Evolutionary conservation across 306 rosid genomes (phyloP).

Genomic region (Ormosia emarginata): DNA sequence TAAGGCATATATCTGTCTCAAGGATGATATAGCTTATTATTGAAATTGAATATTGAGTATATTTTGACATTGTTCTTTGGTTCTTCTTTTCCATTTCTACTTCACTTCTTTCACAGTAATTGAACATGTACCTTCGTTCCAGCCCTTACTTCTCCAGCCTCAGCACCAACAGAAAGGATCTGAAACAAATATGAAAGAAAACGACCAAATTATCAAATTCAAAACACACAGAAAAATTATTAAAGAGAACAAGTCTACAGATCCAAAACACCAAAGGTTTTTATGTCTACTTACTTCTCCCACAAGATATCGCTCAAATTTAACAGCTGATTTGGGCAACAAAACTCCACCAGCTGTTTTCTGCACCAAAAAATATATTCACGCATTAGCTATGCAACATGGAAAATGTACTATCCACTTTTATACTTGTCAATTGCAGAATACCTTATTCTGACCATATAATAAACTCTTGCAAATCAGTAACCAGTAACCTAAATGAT

Average conservation of each 20-base stretch:
- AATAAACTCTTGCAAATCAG: conserved; percentile 1
- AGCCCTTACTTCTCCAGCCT: conserved; percentile 63
- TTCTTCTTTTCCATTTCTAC: no score
- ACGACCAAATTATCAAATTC: neutral
- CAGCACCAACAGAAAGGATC: conserved; percentile 79
- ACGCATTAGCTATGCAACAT: neutral
- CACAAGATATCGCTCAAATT: conserved; percentile 80
- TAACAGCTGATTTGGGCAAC: conserved; percentile 88
- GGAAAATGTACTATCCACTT: neutral
- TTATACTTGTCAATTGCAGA: conserved; percentile 1
- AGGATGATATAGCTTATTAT: no score
- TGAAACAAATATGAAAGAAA: conserved; percentile 33
- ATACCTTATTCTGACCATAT: neutral
- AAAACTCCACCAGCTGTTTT: conserved; percentile 85
- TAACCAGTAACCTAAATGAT: neutral
- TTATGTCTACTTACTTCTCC: conserved; percentile 68
- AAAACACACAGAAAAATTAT: neutral
- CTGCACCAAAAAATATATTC: conserved; percentile 40
- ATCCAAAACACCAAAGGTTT: neutral
- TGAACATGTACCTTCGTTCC: conserved; percentile 71
- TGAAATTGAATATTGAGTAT: no score
- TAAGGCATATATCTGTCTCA: no score
- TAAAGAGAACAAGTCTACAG: neutral
- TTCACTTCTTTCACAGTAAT: neutral
- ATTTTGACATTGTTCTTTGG: no score